Percentiles rank a stretch among this genome's conserved stretches.
Evolutionary conservation across 768 basidiomycete species (phyloP).

Genomic region (Clitopilus hobsonii): DNA sequence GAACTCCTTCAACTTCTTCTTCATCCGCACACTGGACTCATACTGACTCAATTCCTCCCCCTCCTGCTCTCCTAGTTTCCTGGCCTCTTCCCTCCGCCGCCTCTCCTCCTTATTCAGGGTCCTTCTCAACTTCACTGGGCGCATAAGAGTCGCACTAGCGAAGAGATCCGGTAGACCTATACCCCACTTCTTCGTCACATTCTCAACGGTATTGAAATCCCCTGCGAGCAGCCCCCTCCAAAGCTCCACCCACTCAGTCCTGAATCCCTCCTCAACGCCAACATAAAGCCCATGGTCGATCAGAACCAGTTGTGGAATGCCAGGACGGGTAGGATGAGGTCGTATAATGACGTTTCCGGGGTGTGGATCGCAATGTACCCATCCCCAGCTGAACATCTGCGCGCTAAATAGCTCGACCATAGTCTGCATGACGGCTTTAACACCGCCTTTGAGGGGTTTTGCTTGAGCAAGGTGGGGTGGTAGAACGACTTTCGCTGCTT

Average conservation of each 20-base stretch:
- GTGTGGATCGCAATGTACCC: conserved; percentile 77
- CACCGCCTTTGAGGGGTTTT: conserved; percentile 53
- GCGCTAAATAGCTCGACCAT: conserved; percentile 87
- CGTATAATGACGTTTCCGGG: conserved; percentile 79
- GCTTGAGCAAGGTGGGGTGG: conserved; percentile 20
- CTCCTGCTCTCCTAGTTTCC: conserved; percentile 6
- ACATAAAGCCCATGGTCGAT: conserved; percentile 95
- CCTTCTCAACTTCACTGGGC: conserved; percentile 44
- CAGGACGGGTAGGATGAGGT: conserved; percentile 42
- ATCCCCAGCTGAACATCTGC: conserved; percentile 91
- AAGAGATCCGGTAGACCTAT: conserved; percentile 68
- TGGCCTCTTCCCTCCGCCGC: conserved; percentile 13
- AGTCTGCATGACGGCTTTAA: conserved; percentile 69
- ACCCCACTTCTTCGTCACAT: conserved; percentile 58
- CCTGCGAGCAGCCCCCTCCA: conserved; percentile 65
- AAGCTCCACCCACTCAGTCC: conserved; percentile 69
- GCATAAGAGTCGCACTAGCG: conserved; percentile 69
- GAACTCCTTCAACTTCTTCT: conserved; percentile 60
- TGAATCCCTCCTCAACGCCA: conserved; percentile 59
- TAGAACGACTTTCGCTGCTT: conserved; percentile 4
- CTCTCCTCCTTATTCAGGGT: conserved; percentile 21
- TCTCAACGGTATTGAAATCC: conserved; percentile 48
- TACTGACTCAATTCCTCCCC: conserved; percentile 51
- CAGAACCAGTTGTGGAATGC: conserved; percentile 63
- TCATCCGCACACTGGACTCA: conserved; percentile 65